These are phyloP conservation scores for Wickerhamiella hasegawae DNA, from an alignment of 805 yeast genomes.

Conservation along the genomic window DNA sequence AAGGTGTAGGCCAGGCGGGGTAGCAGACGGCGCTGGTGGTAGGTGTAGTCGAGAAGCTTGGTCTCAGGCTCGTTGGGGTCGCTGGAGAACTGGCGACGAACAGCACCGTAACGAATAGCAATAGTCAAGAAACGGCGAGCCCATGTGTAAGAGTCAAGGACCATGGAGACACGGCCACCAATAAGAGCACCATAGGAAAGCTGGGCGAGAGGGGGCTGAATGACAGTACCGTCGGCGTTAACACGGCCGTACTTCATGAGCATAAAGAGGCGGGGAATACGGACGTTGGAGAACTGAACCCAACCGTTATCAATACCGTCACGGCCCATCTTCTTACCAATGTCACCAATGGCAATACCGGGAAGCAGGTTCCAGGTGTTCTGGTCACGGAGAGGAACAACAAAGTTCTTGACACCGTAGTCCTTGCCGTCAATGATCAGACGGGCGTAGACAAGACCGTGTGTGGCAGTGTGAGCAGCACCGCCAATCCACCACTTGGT, in stretches of 20 bases:
- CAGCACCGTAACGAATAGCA: conserved; percentile 78
- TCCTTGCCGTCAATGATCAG: conserved; percentile 68
- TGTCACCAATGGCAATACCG: conserved; percentile 77
- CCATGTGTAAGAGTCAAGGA: conserved; percentile 64
- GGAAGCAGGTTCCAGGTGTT: conserved; percentile 51
- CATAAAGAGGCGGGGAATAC: conserved; percentile 74
- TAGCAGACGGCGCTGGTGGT: conserved; percentile 74
- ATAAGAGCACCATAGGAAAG: conserved; percentile 75
- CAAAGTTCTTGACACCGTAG: conserved; percentile 83
- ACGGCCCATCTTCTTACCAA: conserved; percentile 91
- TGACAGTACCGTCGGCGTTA: conserved; percentile 50
- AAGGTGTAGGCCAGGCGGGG: conserved; percentile 74
- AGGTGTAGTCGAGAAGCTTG: conserved; percentile 70
- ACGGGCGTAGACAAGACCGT: conserved; percentile 72
- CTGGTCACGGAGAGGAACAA: conserved; percentile 74
- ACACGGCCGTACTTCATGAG: conserved; percentile 65
- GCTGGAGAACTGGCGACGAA: conserved; percentile 67
- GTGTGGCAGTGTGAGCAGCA: conserved; percentile 89
- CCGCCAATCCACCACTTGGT: conserved; percentile 99
- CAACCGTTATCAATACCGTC: conserved; percentile 95
- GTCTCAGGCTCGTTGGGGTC: conserved; percentile 37
- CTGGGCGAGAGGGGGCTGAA: conserved; percentile 73
- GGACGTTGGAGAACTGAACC: conserved; percentile 78
- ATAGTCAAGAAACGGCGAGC: conserved; percentile 68
- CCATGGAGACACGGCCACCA: conserved; percentile 85